These are phyloP conservation scores for Pythium grandisporangium DNA, from an alignment of 352 stramenopile species.

Conservation along the genomic window DNA sequence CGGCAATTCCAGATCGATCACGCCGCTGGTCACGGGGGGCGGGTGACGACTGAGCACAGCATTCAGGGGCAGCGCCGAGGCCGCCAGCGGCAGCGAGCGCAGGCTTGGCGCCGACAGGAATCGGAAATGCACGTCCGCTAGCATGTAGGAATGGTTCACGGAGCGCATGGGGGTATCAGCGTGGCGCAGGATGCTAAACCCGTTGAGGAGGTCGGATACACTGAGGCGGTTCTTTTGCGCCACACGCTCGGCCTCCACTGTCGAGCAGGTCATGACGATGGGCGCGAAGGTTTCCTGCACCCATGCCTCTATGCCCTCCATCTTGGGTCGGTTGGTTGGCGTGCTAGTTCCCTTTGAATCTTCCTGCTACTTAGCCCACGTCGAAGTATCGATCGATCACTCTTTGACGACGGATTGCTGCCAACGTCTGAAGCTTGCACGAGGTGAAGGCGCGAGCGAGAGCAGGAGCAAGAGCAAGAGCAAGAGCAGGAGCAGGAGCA, in stretches of 20 bases:
- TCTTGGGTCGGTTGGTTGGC: too few species aligned
- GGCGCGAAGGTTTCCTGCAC: conserved; percentile 71
- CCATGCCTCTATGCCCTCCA: conserved; percentile 61
- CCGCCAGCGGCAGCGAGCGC: conserved; percentile 22
- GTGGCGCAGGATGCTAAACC: conserved; percentile 46
- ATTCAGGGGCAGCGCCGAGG: conserved; percentile 54
- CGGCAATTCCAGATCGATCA: conserved; percentile 57
- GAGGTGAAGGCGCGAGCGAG: too few species aligned
- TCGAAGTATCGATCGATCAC: too few species aligned
- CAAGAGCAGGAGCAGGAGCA: too few species aligned
- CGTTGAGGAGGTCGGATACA: conserved; percentile 66
- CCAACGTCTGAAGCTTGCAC: too few species aligned
- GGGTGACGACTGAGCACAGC: conserved; percentile 48
- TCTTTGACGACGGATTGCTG: too few species aligned
- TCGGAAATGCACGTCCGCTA: conserved; percentile 67
- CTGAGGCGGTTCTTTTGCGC: conserved; percentile 77
- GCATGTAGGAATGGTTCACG: conserved; percentile 53
- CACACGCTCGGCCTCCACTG: conserved; percentile 69
- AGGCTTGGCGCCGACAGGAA: conserved; percentile 60
- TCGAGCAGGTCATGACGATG: conserved; percentile 71
- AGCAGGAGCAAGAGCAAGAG: too few species aligned
- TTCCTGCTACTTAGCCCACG: neutral
- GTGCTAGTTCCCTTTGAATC: too few species aligned
- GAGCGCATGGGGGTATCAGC: conserved; percentile 67
- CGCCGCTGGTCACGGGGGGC: conserved; percentile 11